Evolutionary conservation across 495 filamentous ascomycete genomes (phyloP), one percentile per base, ranked within the genome.

Genomic region (Chaetomium tenue): DNA sequence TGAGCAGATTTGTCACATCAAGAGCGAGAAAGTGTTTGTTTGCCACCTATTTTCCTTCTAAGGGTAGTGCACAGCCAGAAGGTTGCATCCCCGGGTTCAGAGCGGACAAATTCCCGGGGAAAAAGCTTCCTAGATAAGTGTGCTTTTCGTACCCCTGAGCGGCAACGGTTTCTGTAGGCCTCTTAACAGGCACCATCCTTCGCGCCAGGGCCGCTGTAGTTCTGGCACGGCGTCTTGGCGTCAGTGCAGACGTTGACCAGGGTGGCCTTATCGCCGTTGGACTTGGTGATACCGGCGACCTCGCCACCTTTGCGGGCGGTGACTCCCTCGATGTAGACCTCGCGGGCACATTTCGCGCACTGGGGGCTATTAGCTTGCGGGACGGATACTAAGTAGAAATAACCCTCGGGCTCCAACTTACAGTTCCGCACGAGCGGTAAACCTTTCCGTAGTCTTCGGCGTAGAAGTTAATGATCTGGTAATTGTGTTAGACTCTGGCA

Each of bases 261-360:
- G 3, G 48, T 51, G 48, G 48, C 48, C 48, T 51, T 51, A 22
- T 51, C 48, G 48, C 48, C 48, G 48, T 51, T 51, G 22, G 48
- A 5, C 48, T 51, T 51, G 48, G 48, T 51, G 22, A 51, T 51
- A 23, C 48, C 48, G 48, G 25, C 48, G 25, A 51, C 48, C 48
- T 51, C 48, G 22, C 48, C 48, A 26, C 48, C 48, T 0, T 25
- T 13, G 22, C 48, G 48, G 8, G 48, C 48, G 5, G 48, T 51
- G 48, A 26, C 48, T 51, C 48, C 48, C 48, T 25, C 20, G 48
- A 51, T 23, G 11, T 51, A 51, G 22, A 51, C 48, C 48, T 51
- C 48, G 22, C 48, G 48, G 48, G 48, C 48, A 22, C 48, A 51
- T 25, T 51, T 51, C 7, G 5, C 22, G 48, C 48, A 51, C 48